Evolutionary conservation across 352 stramenopile species (phyloP).

Genomic region (Pythium coloratum): DNA sequence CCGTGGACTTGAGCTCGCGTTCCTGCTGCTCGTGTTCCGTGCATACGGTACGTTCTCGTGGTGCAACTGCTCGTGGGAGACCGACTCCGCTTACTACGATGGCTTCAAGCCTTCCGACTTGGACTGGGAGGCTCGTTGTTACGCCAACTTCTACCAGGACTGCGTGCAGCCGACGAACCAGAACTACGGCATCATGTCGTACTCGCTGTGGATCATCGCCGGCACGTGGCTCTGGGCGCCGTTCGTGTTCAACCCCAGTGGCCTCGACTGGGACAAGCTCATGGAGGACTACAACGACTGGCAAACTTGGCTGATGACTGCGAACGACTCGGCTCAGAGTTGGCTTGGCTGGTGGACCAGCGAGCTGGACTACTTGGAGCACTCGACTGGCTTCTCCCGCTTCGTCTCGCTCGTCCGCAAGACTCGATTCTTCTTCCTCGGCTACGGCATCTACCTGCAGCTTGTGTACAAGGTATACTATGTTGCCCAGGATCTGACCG

Average conservation of each 20-base stretch:
- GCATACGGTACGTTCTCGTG: conserved; percentile 93
- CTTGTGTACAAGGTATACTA: conserved; percentile 48
- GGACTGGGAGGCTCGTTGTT: conserved; percentile 73
- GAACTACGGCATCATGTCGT: conserved; percentile 97
- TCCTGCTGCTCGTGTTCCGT: conserved; percentile 70
- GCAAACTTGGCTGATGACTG: conserved; percentile 91
- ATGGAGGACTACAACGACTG: conserved; percentile 93
- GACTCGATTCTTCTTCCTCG: conserved; percentile 69
- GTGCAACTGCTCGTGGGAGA: conserved; percentile 81
- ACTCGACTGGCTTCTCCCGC: conserved; percentile 63
- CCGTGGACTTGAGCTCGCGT: conserved; percentile 93
- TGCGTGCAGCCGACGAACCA: conserved; percentile 92
- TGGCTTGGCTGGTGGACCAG: conserved; percentile 86
- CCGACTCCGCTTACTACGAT: conserved; percentile 70
- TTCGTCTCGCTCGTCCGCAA: conserved; percentile 72
- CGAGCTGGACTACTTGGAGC: conserved; percentile 78
- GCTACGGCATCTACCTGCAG: conserved; percentile 78
- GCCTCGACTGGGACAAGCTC: conserved; percentile 97
- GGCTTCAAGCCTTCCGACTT: conserved; percentile 65
- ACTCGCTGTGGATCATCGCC: conserved; percentile 94
- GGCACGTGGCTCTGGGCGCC: conserved; percentile 80
- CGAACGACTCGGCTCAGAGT: conserved; percentile 79
- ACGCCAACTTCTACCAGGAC: conserved; percentile 79
- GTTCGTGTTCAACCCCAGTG: conserved; percentile 95
- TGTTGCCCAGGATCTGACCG: conserved; percentile 4